A percentile compares a stretch with the other conserved stretches of the same genome.
Evolutionary conservation across 352 stramenopile genomes (phyloP).

Genomic region (Hyaloperonospora arabidopsidis): DNA sequence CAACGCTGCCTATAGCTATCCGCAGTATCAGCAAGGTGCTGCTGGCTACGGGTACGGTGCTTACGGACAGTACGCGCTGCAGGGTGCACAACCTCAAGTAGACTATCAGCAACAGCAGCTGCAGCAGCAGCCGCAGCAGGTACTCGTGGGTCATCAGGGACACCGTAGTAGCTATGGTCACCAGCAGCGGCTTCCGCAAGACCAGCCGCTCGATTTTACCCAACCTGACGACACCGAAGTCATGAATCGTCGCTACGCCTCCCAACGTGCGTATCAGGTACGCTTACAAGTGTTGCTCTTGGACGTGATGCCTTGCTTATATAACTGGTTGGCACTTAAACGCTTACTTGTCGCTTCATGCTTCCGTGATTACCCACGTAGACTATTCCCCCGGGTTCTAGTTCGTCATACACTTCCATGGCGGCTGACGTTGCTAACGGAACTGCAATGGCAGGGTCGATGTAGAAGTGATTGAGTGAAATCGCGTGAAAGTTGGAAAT

Average conservation of each 20-base stretch:
- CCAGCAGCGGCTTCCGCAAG: constrained; percentile 28
- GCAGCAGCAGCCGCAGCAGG: constrained; percentile 25
- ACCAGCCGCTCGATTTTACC: constrained; percentile 65
- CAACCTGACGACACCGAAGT: constrained; percentile 58
- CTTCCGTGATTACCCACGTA: constrained; percentile 16
- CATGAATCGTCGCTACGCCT: constrained; percentile 75
- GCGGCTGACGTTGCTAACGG: constrained; percentile 53
- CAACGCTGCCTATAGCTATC: constrained; percentile 40
- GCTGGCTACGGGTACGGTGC: constrained; percentile 40
- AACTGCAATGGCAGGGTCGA: constrained; percentile 70
- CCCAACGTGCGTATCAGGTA: constrained; percentile 77
- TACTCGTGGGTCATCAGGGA: constrained; percentile 26
- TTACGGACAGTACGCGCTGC: constrained; percentile 47
- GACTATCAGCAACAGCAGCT: constrained; percentile 32
- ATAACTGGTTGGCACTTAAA: neutral
- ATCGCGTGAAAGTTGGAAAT: constrained; percentile 1
- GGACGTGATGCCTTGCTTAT: neutral
- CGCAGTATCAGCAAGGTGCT: constrained; percentile 25
- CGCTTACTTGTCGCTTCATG: neutral
- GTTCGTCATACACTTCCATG: constrained; percentile 60
- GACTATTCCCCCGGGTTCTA: constrained; percentile 63
- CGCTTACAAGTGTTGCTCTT: constrained; percentile 2
- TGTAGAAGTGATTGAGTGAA: constrained; percentile 24
- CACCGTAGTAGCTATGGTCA: constrained; percentile 33
- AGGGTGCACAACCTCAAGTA: constrained; percentile 32